These are phyloP conservation scores for Physcia stellaris DNA, from an alignment of 495 filamentous ascomycete species.

Conservation along the genomic window DNA sequence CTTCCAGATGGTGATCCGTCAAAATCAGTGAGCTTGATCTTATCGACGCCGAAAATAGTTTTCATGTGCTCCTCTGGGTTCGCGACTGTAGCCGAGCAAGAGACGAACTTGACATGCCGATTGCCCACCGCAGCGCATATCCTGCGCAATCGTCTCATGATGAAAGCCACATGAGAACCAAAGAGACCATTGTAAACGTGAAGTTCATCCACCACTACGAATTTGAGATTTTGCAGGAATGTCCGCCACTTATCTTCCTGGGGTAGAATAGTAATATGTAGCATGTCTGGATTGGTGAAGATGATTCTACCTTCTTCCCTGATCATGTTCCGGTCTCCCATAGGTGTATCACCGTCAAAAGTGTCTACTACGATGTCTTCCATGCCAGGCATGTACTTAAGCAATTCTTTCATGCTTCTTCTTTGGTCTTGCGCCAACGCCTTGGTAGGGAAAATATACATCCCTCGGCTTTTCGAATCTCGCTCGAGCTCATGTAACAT, in stretches of 20 bases:
- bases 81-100: constrained; percentile 92
- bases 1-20: constrained; percentile 88
- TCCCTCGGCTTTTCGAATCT: constrained; percentile 62
- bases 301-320: constrained; percentile 85
- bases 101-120: constrained; percentile 78
- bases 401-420: constrained; percentile 72
- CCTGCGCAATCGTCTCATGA: constrained; percentile 82
- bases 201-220: constrained; percentile 79
- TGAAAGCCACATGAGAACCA: constrained; percentile 83
- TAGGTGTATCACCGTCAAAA: constrained; percentile 89
- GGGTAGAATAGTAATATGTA: constrained; percentile 87
- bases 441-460: constrained; percentile 99
- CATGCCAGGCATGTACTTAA: constrained; percentile 66
- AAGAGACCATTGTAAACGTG: constrained; percentile 96
- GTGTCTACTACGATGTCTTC: constrained; percentile 72
- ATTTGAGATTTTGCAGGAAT: constrained; percentile 80
- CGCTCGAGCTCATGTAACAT: constrained; percentile 79
- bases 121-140: constrained; percentile 92
- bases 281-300: constrained; percentile 98
- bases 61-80: constrained; percentile 90
- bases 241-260: constrained; percentile 81
- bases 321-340: constrained; percentile 61
- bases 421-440: constrained; percentile 92
- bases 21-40: constrained; percentile 67
- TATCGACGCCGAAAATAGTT: constrained; percentile 79